A percentile compares a stretch with the other conserved stretches of the same genome.
These are phyloP conservation scores for Ogataea wickerhamii DNA, from an alignment of 805 yeast genomes.

Conservation along the genomic window DNA sequence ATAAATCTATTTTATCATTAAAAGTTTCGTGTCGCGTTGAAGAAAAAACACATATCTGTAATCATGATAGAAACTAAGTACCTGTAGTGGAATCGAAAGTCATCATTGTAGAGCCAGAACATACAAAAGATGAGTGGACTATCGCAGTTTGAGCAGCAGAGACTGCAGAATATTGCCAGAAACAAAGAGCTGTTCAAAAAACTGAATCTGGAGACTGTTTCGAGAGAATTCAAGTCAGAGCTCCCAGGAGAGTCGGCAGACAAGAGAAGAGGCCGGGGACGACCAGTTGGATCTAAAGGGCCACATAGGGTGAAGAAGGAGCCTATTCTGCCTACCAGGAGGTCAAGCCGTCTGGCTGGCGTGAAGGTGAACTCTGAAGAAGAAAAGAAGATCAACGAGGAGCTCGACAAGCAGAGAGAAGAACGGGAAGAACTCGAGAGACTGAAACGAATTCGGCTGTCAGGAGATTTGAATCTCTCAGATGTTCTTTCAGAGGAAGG, in stretches of 20 bases:
- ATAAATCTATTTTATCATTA: no score
- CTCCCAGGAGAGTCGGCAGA: slow-evolving; percentile 22
- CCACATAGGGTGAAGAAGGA: slow-evolving; percentile 23
- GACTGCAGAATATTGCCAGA: slow-evolving; percentile 77
- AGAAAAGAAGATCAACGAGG: slow-evolving; percentile 39
- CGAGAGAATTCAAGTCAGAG: slow-evolving; percentile 51
- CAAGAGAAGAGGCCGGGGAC: slow-evolving; percentile 27
- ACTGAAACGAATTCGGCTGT: slow-evolving; percentile 55
- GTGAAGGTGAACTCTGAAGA: slow-evolving; percentile 45
- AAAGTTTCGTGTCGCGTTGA: no score
- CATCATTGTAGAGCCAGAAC: no score
- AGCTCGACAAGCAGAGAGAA: slow-evolving; percentile 35
- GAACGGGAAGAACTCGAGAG: slow-evolving; percentile 34
- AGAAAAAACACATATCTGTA: no score
- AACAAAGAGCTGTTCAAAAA: slow-evolving; percentile 72
- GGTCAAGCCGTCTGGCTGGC: slow-evolving; percentile 80
- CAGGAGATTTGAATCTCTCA: slow-evolving; percentile 60
- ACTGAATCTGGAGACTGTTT: slow-evolving; percentile 60
- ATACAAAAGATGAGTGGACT: slow-evolving; percentile 27
- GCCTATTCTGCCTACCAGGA: slow-evolving; percentile 53
- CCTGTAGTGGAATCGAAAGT: no score
- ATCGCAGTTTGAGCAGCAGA: slow-evolving; percentile 66
- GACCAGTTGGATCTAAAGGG: slow-evolving; percentile 20
- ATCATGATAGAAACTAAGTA: no score
- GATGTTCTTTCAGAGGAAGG: slow-evolving; percentile 49